These are phyloP conservation scores for Ambrosiella xylebori DNA, from an alignment of 2,329 filamentous ascomycete species.

Conservation along the genomic window DNA sequence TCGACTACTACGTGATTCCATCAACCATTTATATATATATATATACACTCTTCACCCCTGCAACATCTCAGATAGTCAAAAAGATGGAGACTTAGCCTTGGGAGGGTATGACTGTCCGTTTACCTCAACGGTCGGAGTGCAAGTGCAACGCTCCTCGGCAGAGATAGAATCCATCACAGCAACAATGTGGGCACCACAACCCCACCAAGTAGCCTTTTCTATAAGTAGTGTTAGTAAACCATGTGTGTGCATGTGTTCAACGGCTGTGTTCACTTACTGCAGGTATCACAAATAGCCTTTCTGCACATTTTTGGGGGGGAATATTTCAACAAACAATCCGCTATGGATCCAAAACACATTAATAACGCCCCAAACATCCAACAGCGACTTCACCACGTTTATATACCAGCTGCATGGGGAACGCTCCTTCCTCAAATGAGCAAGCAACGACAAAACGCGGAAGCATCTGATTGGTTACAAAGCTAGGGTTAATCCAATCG, in stretches of 20 bases:
- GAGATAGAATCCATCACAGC: conserved; percentile 44
- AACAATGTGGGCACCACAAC: conserved; percentile 45
- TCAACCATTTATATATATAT: neutral
- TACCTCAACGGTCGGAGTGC: conserved; percentile 43
- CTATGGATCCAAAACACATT: no score
- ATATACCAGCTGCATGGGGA: neutral
- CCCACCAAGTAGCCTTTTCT: conserved; percentile 48
- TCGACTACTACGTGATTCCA: neutral
- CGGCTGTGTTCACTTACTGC: conserved; percentile 31
- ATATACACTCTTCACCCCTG: neutral
- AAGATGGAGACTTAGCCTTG: conserved; percentile 28
- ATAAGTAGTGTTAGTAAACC: conserved; percentile 1
- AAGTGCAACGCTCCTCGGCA: conserved; percentile 44
- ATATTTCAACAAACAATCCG: neutral
- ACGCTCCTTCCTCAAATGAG: neutral
- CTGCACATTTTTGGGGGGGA: conserved; percentile 39
- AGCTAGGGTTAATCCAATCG: neutral
- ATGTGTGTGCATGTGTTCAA: conserved; percentile 3
- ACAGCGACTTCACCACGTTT: neutral
- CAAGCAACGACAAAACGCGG: neutral
- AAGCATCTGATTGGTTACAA: neutral
- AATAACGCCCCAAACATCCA: neutral
- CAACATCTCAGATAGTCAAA: neutral
- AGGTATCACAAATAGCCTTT: conserved; percentile 42
- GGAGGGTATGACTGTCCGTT: conserved; percentile 45